Conservation (phyloP, 495 filamentous ascomycete genomes). For the Xylaria castorea region DNA sequence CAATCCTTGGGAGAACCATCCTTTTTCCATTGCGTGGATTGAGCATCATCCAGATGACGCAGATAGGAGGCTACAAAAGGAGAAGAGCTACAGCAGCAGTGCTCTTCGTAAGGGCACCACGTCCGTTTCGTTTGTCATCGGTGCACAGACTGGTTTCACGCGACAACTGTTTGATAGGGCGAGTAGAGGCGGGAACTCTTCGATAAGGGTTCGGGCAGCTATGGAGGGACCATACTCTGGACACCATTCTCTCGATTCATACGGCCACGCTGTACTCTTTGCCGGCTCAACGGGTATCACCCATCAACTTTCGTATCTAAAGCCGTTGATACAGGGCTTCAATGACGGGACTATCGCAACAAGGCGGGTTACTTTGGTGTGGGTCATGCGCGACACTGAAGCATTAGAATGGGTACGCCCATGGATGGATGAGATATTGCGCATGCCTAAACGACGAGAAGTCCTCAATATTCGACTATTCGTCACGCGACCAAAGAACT, state of each 20-base stretch:
- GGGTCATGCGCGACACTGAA: slow-evolving; percentile 88
- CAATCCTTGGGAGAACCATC: slow-evolving; percentile 85
- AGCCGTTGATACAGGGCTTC: slow-evolving; percentile 76
- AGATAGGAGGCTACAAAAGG: slow-evolving; percentile 33
- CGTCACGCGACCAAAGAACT: slow-evolving; percentile 79
- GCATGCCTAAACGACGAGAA: slow-evolving; percentile 76
- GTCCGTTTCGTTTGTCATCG: slow-evolving; percentile 78
- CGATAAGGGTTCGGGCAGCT: slow-evolving; percentile 50
- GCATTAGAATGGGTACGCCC: slow-evolving; percentile 91
- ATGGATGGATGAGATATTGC: slow-evolving; percentile 89
- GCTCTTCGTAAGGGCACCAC: slow-evolving; percentile 47
- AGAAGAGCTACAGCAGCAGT: slow-evolving; percentile 25
- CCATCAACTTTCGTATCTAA: slow-evolving; percentile 88
- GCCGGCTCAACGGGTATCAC: slow-evolving; percentile 95
- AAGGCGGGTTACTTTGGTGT: slow-evolving; percentile 80
- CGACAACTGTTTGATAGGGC: slow-evolving; percentile 72
- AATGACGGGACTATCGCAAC: slow-evolving; percentile 77
- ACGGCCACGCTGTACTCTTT: slow-evolving; percentile 88
- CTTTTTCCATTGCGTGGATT: slow-evolving; percentile 92
- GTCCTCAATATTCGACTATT: slow-evolving; percentile 85
- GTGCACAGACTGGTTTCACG: slow-evolving; percentile 87
- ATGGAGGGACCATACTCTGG: slow-evolving; percentile 91
- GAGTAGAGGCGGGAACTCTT: slow-evolving; percentile 20
- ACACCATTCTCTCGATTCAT: slow-evolving; percentile 82
- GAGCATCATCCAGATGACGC: slow-evolving; percentile 48